phyloP scores from a whole-genome alignment of 805 yeast species.

The Saccharomycopsis sp. region DNA sequence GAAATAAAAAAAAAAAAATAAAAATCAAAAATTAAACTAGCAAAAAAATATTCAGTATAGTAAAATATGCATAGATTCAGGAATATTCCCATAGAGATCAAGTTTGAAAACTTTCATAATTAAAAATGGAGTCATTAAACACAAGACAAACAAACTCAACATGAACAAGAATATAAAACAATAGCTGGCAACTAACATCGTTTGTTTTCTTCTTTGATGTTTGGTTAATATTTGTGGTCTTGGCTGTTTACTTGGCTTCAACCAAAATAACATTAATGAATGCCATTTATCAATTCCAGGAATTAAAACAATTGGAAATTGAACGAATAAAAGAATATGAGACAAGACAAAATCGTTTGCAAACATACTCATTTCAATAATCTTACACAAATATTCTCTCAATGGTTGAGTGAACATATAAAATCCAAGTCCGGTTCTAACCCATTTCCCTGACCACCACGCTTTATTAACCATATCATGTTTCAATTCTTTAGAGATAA shows the following conservation, averaged over 20 bases:
- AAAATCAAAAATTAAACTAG: too few species aligned
- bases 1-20: neutral
- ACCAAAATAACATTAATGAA: constrained; percentile 53
- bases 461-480: constrained; percentile 51
- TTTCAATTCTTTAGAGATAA: constrained; percentile 50
- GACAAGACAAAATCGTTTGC: constrained; percentile 47
- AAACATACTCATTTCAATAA: constrained; percentile 50
- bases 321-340: constrained; percentile 44
- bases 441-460: constrained; percentile 71
- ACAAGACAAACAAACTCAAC: constrained; percentile 25
- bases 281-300: constrained; percentile 57
- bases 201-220: constrained; percentile 35
- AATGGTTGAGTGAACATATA: constrained; percentile 47
- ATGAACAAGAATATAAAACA: constrained; percentile 23
- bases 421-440: constrained; percentile 49
- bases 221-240: constrained; percentile 40
- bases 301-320: constrained; percentile 46
- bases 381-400: constrained; percentile 51
- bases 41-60: too few species aligned
- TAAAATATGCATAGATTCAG: constrained; percentile 27
- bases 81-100: constrained; percentile 36
- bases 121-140: constrained; percentile 37
- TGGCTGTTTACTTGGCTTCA: constrained; percentile 43
- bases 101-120: constrained; percentile 30
- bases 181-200: constrained; percentile 32